Conservation (phyloP, 2,329 filamentous ascomycete genomes). For the Colletotrichum chlorophyti region DNA sequence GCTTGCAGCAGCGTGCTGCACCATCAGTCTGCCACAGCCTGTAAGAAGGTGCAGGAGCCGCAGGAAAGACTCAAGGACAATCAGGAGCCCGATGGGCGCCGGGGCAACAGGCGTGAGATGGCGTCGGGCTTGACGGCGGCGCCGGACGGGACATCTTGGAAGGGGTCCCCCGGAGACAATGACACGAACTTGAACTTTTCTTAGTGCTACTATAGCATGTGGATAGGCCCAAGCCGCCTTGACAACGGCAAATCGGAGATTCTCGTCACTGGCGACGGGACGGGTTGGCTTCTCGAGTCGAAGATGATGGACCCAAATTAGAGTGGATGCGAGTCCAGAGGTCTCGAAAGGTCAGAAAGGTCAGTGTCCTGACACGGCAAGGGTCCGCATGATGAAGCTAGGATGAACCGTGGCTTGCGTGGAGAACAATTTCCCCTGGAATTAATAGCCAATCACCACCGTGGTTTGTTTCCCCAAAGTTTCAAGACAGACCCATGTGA, state of each 20-base stretch:
- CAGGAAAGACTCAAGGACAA: constrained; percentile 17
- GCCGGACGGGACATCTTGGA: constrained; percentile 19
- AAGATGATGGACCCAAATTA: background rate
- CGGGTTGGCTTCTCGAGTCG: too few relatives aligned
- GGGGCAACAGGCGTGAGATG: constrained; percentile 23
- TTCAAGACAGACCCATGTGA: constrained; percentile 38
- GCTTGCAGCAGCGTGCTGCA: constrained; percentile 28
- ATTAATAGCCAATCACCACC: constrained; percentile 34
- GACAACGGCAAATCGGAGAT: too few relatives aligned
- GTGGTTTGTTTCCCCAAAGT: constrained; percentile 20
- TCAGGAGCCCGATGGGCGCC: constrained; percentile 21
- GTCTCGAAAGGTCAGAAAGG: too few relatives aligned
- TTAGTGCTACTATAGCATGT: background rate
- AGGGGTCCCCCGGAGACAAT: too few relatives aligned
- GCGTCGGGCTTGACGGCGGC: constrained; percentile 16
- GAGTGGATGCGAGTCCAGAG: too few relatives aligned
- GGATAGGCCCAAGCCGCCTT: too few relatives aligned
- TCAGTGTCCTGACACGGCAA: constrained; percentile 10
- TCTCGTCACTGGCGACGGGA: too few relatives aligned
- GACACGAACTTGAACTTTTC: too few relatives aligned
- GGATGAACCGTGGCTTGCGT: constrained; percentile 28
- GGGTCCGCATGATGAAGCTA: constrained; percentile 31
- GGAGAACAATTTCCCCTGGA: constrained; percentile 36
- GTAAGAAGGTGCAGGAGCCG: constrained; percentile 9
- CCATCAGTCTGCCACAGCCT: constrained; percentile 5